Base-by-base conservation (phyloP, 306 rosid genomes). In the Adenanthera pavonina region DNA sequence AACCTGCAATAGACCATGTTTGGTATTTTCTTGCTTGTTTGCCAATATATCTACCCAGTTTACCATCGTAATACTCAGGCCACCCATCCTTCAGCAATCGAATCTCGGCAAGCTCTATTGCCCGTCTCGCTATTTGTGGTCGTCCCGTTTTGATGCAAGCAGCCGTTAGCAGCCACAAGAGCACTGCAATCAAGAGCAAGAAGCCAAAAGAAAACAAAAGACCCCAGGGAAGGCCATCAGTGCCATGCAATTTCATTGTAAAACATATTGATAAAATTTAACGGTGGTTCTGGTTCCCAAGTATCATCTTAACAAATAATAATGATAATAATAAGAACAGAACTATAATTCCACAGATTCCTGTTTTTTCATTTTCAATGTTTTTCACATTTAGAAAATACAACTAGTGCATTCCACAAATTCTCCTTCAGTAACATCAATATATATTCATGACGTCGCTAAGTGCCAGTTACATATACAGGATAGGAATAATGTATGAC, bases 1-100 rank as follows among this genome's bases (percentile, higher is more conserved):
- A 94, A 73, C 97, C 98, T n/a, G 97, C 89, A 79, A 94, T 89
- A 2, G 98, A 94, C 98, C 98, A 94, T 19, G 98, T 94, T 85
- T 94, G 98, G 83, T 94, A 85, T 79, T 94, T 94, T 81, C 98
- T 91, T 49, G 98, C 98, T 68, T 94, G 98, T 68, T 94, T 94
- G 3, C 98, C 98, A 30, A 91, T 36, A 83, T 85, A 94, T 86
- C 94, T 91, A 20, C 98, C 98, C 0, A 90, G 91, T 85, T 89
- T 94, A 68, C 98, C 98, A 34, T 94, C 98, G 49, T 94, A 94
- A 80, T 94, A 94, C 78, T 94, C 98, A 6, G 98, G 98, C 98
- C 98, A 94, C 36, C 92, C 87, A 73, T 94, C 98, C 88, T 94
- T 94, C 77, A 89, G 86, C 54, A 94, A 82, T 64, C 98, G 94